Base-by-base conservation (phyloP, 495 filamentous ascomycete species). In the Jackrogersella minutella region DNA sequence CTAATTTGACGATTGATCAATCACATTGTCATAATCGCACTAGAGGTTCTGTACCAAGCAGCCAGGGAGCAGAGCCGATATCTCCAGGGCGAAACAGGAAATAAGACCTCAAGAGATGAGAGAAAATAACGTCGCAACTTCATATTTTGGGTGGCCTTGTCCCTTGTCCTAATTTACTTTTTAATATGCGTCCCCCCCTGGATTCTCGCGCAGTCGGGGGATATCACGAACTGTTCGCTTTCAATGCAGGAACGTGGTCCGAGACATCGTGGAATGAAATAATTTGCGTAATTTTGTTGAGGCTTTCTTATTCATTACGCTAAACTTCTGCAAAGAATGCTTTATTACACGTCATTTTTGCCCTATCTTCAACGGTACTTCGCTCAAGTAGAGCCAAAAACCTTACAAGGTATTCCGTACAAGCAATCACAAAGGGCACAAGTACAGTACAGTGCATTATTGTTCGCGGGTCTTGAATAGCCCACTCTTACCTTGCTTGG, bases 151-250 rank as follows among this genome's bases (percentile, higher is more conserved):
- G 49, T 66, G 53, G 50, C 49, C 46, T 58, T 55, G 46, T 70
- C 58, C 68, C 58, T 70, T 58, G 58, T 52, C n/a, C 53, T 67
- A 62, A 70, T 70, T 70, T 70, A 22, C 62, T 66, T 70, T 60
- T 66, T 66, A 70, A 66, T 62, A 47, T 62, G 28, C 33, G 19
- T 30, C 55, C 68, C 68, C 68, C 62, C 55, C 56, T 49, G 22
- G n/a, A 26, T 56, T 62, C 44, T 56, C n/a, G 36, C 55, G 37
- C 66, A 46, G 52, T 55, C 62, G 68, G 68, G 62, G 58, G 67
- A 70, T 62, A 58, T 58, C 31, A 56, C 26, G 28, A 52, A 31
- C 40, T n/a, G 62, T 63, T 53, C 43, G 44, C 46, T 46, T 66
- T 62, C 57, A 66, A 70, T 63, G 62, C 68, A 70, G 58, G 63